phyloP scores from a whole-genome alignment of 1,139 yeast species.

The Saccharomyces hybrid region DNA sequence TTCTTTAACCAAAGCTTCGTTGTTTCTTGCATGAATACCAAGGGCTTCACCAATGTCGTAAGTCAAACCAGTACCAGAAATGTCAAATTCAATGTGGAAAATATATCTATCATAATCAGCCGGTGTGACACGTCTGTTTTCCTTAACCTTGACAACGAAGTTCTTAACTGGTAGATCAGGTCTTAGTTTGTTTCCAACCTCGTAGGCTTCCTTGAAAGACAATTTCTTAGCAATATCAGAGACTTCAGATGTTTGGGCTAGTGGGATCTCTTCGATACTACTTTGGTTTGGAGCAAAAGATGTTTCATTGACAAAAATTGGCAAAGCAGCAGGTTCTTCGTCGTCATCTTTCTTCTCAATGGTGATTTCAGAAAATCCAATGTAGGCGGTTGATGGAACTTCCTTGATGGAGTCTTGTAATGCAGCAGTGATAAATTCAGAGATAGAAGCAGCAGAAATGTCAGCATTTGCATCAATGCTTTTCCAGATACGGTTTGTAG shows the following conservation, averaged over 20 bases:
- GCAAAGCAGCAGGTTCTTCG: conserved; percentile 30
- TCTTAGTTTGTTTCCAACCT: conserved; percentile 50
- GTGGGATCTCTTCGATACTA: conserved; percentile 23
- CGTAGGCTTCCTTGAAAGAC: conserved; percentile 76
- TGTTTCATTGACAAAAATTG: conserved; percentile 50
- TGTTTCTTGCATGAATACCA: conserved; percentile 90
- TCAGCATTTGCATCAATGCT: not conserved
- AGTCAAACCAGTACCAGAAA: conserved; percentile 80
- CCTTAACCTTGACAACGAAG: conserved; percentile 83
- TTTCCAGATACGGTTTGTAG: conserved; percentile 2
- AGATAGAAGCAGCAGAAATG: not conserved
- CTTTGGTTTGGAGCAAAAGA: conserved; percentile 57
- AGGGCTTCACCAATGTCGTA: conserved; percentile 96
- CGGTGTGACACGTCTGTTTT: conserved; percentile 88
- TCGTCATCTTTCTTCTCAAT: conserved; percentile 22
- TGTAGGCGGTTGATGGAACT: conserved; percentile 7
- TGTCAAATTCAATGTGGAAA: conserved; percentile 93
- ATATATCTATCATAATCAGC: conserved; percentile 84
- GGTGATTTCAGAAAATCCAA: conserved; percentile 24
- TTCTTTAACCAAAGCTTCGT: conserved; percentile 51
- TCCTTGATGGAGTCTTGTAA: conserved; percentile 30
- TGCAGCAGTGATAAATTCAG: conserved; percentile 31
- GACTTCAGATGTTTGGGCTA: conserved; percentile 40
- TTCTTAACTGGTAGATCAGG: conserved; percentile 88
- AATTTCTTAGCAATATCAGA: conserved; percentile 62